phyloP scores from a whole-genome alignment of 495 filamentous ascomycete species.

The Staphylotrichum tortipilum region DNA sequence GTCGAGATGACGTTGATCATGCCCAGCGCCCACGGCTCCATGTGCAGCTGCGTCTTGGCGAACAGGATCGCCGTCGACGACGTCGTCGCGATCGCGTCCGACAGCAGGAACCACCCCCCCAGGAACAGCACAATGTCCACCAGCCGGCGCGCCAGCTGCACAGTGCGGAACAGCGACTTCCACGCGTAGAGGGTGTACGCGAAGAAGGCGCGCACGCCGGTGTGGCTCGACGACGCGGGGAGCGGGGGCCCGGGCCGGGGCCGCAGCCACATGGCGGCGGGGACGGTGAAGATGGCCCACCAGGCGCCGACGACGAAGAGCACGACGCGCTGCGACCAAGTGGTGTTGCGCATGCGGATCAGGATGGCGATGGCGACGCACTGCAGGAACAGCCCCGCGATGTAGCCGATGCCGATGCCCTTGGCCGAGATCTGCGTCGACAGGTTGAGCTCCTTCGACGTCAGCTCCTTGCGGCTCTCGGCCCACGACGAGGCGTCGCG shows the following conservation, averaged over 20 bases:
- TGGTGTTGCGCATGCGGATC: conserved; percentile 58
- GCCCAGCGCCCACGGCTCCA: conserved; percentile 81
- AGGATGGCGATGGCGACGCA: conserved; percentile 66
- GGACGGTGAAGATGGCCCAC: conserved; percentile 91
- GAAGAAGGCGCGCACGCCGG: conserved; percentile 30
- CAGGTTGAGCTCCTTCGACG: conserved; percentile 60
- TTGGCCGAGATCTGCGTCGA: conserved; percentile 81
- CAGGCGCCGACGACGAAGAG: conserved; percentile 83
- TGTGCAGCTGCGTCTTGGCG: conserved; percentile 85
- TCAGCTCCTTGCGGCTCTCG: conserved; percentile 34
- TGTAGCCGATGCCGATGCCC: conserved; percentile 87
- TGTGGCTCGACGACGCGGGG: conserved; percentile 25
- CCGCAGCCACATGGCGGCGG: conserved; percentile 82
- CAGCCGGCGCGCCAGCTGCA: conserved; percentile 66
- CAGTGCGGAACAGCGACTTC: conserved; percentile 73
- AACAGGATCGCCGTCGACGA: conserved; percentile 93
- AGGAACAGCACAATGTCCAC: conserved; percentile 85
- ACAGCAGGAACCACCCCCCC: conserved; percentile 86
- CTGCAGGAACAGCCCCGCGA: conserved; percentile 72
- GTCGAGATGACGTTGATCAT: conserved; percentile 91
- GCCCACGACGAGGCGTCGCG: conserved; percentile 27
- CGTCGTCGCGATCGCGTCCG: conserved; percentile 88
- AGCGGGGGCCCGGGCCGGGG: conserved; percentile 83
- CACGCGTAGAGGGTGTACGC: conserved; percentile 73
- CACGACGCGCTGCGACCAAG: conserved; percentile 70